Conservation (phyloP, 495 filamentous ascomycete genomes). For the Lepidopterella palustris region DNA sequence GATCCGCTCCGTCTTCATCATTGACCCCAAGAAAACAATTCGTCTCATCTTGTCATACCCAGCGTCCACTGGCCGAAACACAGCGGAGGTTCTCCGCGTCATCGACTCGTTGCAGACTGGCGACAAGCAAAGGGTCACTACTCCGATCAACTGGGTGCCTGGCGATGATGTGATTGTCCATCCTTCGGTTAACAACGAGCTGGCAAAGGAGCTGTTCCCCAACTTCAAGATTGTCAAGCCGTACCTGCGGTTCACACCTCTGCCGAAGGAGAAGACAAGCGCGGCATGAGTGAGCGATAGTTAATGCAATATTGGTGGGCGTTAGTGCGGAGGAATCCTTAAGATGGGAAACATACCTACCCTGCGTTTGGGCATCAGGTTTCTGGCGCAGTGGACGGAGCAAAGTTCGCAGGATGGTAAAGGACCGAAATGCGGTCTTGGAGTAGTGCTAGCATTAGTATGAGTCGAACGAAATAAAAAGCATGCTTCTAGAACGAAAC, state of each 20-base stretch:
- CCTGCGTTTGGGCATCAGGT: not conserved
- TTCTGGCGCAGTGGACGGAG: not conserved
- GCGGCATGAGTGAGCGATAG: conserved; percentile 21
- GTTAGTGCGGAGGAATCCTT: too few relatives aligned
- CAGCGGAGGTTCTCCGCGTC: conserved; percentile 89
- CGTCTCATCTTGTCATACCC: conserved; percentile 95
- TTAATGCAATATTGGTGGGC: too few relatives aligned
- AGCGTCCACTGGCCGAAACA: conserved; percentile 93
- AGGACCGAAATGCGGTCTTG: not conserved
- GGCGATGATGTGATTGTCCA: conserved; percentile 84
- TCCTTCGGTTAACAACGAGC: conserved; percentile 75
- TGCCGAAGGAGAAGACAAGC: conserved; percentile 38
- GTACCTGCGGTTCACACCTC: conserved; percentile 50
- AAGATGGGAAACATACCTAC: not conserved
- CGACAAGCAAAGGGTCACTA: conserved; percentile 92
- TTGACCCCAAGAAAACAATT: conserved; percentile 98
- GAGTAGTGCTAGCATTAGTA: not conserved
- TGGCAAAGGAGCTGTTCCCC: conserved; percentile 84
- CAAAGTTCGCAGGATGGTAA: not conserved
- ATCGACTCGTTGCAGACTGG: conserved; percentile 95
- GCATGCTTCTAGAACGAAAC: conserved; percentile 1
- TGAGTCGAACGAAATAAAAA: not conserved
- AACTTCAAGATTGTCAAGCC: conserved; percentile 91
- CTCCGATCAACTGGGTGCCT: conserved; percentile 44
- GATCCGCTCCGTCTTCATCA: conserved; percentile 97